These are phyloP conservation scores for Lepraria neglecta DNA, from an alignment of 495 filamentous ascomycete genomes.

Conservation along the genomic window DNA sequence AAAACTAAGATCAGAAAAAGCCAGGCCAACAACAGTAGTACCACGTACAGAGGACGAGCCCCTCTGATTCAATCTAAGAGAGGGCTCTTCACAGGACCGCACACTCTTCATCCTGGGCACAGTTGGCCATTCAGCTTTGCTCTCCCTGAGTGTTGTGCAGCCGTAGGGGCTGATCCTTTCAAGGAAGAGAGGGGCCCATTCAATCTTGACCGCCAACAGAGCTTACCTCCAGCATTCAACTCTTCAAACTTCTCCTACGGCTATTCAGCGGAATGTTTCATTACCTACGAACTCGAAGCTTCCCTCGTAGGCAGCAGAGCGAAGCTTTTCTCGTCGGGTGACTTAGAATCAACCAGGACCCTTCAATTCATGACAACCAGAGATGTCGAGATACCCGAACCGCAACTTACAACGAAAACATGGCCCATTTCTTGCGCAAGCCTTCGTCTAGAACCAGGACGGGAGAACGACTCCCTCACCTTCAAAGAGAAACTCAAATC, in stretches of 20 bases:
- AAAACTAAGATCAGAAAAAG: slow-evolving; percentile 12
- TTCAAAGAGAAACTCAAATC: slow-evolving; percentile 8
- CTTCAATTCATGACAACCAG: slow-evolving; percentile 3
- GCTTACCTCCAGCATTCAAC: not conserved
- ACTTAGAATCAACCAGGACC: not conserved
- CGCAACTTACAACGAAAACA: not conserved
- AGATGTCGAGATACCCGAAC: slow-evolving; percentile 6
- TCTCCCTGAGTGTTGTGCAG: not conserved
- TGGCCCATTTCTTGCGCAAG: not conserved
- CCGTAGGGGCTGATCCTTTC: not conserved
- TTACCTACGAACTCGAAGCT: not conserved
- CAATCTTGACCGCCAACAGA: not conserved
- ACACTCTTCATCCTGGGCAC: slow-evolving; percentile 8
- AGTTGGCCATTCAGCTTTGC: slow-evolving; percentile 8
- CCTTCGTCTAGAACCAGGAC: slow-evolving; percentile 6
- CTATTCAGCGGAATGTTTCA: not conserved
- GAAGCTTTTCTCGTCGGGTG: not conserved
- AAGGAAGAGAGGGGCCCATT: not conserved
- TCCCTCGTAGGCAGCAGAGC: not conserved
- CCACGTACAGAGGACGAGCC: slow-evolving; percentile 1
- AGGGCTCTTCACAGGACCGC: slow-evolving; percentile 6
- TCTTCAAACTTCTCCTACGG: not conserved
- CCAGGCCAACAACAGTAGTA: not conserved
- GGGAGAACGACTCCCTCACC: not conserved
- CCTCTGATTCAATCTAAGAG: not conserved